Evolutionary conservation across 495 filamentous ascomycete species (phyloP).

Genomic region (Articulospora tetracladia): DNA sequence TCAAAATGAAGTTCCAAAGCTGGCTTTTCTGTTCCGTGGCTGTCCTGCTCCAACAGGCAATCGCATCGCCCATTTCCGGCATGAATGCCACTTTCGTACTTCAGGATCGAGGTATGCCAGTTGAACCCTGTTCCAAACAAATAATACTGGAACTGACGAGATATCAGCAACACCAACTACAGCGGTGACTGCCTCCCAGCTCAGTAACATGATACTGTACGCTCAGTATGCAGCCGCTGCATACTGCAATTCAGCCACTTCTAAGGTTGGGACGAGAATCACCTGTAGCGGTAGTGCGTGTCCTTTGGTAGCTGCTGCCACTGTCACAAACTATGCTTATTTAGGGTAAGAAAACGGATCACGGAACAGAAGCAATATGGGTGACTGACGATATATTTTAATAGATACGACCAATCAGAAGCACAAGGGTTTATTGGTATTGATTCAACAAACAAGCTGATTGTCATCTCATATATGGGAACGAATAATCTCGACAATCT

Average conservation of each 20-base stretch:
- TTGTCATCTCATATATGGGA: slow-evolving; percentile 71
- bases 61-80: neutral
- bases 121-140: too few species aligned
- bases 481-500: slow-evolving; percentile 59
- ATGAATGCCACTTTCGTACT: slow-evolving; percentile 1
- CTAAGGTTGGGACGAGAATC: slow-evolving; percentile 39
- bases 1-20: neutral
- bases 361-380: neutral
- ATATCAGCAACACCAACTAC: slow-evolving; percentile 15
- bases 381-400: neutral
- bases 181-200: slow-evolving; percentile 29
- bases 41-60: neutral
- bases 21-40: neutral
- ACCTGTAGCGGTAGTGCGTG: slow-evolving; percentile 54
- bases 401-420: slow-evolving; percentile 48
- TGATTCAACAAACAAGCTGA: slow-evolving; percentile 56
- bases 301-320: slow-evolving; percentile 50
- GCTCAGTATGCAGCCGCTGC: slow-evolving; percentile 70
- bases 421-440: slow-evolving; percentile 65
- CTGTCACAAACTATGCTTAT: slow-evolving; percentile 33
- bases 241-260: slow-evolving; percentile 50
- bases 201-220: slow-evolving; percentile 56
- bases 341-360: neutral
- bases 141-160: too few species aligned
- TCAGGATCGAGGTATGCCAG: slow-evolving; percentile 4